A percentile compares a stretch with the other conserved stretches of the same genome.
These are phyloP conservation scores for Backusella westeae DNA, from an alignment of 192 early-diverging fungal species.

Conservation along the genomic window DNA sequence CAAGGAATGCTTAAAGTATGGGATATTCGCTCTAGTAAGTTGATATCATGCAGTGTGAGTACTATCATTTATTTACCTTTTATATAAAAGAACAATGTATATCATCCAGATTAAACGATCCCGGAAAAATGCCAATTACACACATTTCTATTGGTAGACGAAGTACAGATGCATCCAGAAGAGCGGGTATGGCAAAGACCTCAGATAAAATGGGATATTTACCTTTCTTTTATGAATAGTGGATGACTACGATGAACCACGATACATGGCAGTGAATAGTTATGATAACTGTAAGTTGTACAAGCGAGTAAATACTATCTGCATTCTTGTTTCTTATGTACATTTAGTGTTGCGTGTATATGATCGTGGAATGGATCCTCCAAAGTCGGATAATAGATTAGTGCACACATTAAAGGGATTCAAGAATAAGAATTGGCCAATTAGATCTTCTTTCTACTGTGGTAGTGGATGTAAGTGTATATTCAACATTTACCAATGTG, in stretches of 20 bases:
- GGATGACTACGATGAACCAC: slow-evolving; percentile 58
- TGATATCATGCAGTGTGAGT: background rate
- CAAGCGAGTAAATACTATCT: background rate
- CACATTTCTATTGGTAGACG: slow-evolving; percentile 62
- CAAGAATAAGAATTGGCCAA: slow-evolving; percentile 95
- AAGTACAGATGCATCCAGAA: slow-evolving; percentile 35
- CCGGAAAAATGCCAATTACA: slow-evolving; percentile 73
- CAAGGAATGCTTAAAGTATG: slow-evolving; percentile 88
- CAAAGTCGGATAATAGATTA: slow-evolving; percentile 62
- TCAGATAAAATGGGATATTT: background rate
- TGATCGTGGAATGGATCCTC: slow-evolving; percentile 82
- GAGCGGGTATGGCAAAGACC: slow-evolving; percentile 27
- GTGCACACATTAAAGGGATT: slow-evolving; percentile 86
- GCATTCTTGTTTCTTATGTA: background rate
- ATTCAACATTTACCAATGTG: too few relatives aligned
- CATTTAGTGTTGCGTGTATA: slow-evolving; percentile 82
- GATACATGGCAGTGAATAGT: slow-evolving; percentile 88
- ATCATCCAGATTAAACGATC: slow-evolving; percentile 59
- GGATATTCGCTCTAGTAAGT: slow-evolving; percentile 77
- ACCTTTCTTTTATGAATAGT: slow-evolving; percentile 20
- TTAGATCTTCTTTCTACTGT: slow-evolving; percentile 82
- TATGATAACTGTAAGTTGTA: slow-evolving; percentile 86
- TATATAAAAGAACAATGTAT: slow-evolving; percentile 49
- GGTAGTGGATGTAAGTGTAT: slow-evolving; percentile 61
- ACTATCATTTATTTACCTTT: background rate